These are phyloP conservation scores for Pythium chondricola DNA, from an alignment of 352 stramenopile genomes.

Conservation along the genomic window DNA sequence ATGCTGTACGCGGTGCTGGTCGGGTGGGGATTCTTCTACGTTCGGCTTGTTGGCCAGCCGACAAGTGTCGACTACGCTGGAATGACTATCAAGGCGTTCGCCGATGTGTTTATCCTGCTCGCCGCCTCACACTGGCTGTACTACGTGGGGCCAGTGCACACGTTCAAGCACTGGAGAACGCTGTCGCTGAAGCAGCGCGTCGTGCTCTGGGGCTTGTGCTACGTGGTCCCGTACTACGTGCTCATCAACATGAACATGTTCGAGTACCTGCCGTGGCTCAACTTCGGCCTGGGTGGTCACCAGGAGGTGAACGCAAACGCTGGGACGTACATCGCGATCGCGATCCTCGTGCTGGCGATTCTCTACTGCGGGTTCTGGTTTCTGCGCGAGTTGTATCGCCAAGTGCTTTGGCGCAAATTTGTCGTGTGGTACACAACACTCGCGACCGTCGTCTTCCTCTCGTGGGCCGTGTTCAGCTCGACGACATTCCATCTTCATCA, in stretches of 20 bases:
- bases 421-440: constrained; percentile 32
- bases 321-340: constrained; percentile 60
- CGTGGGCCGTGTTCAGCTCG: constrained; percentile 49
- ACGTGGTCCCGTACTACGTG: constrained; percentile 60
- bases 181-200: constrained; percentile 25
- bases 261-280: constrained; percentile 67
- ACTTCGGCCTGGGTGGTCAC: constrained; percentile 62
- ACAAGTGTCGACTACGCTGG: constrained; percentile 47
- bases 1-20: constrained; percentile 54
- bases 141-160: constrained; percentile 29
- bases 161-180: constrained; percentile 38
- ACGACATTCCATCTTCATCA: constrained; percentile 71
- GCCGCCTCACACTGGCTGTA: constrained; percentile 42
- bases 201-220: constrained; percentile 54
- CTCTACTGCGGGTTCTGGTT: constrained; percentile 28
- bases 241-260: constrained; percentile 77
- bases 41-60: constrained; percentile 54
- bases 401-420: constrained; percentile 29
- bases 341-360: constrained; percentile 25
- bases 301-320: constrained; percentile 32
- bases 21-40: constrained; percentile 70
- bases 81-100: constrained; percentile 43
- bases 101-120: constrained; percentile 61
- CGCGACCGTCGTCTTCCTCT: constrained; percentile 28
- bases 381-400: constrained; percentile 39